phyloP scores from a whole-genome alignment of 495 filamentous ascomycete genomes.

The Astrocystis sublimbata region DNA sequence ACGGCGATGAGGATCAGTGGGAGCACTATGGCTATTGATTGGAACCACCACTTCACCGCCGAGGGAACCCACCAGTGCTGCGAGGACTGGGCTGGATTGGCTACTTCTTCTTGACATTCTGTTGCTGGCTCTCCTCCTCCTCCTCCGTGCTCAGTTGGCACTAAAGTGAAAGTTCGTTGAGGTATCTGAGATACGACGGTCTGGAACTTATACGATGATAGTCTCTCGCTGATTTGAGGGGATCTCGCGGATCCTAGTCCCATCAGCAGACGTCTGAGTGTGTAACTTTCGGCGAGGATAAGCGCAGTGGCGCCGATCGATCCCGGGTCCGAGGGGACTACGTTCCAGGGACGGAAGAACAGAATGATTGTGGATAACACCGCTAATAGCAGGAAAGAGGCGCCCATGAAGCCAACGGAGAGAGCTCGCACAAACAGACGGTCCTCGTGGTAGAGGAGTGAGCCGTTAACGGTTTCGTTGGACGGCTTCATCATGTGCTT shows the following conservation, averaged over 20 bases:
- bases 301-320: constrained; percentile 17
- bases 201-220: constrained; percentile 9
- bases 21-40: constrained; percentile 5
- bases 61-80: constrained; percentile 16
- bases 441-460: constrained; percentile 13
- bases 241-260: constrained; percentile 5
- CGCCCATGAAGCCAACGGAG: constrained; percentile 18
- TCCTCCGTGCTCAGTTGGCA: constrained; percentile 9
- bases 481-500: constrained; percentile 10
- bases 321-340: constrained; percentile 13
- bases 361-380: constrained; percentile 5
- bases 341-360: constrained; percentile 11
- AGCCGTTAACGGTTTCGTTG: constrained; percentile 8
- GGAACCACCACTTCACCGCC: constrained; percentile 12
- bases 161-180: neutral
- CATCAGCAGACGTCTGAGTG: constrained; percentile 1
- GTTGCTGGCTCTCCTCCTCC: too few relatives aligned
- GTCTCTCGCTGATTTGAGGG: neutral
- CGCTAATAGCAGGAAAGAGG: constrained; percentile 14
- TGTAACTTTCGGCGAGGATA: constrained; percentile 14
- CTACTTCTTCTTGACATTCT: neutral
- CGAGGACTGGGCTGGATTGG: neutral
- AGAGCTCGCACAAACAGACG: constrained; percentile 13
- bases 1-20: constrained; percentile 12
- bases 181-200: neutral